These are phyloP conservation scores for Tricholoma sp. DNA, from an alignment of 768 basidiomycete species.

Conservation along the genomic window DNA sequence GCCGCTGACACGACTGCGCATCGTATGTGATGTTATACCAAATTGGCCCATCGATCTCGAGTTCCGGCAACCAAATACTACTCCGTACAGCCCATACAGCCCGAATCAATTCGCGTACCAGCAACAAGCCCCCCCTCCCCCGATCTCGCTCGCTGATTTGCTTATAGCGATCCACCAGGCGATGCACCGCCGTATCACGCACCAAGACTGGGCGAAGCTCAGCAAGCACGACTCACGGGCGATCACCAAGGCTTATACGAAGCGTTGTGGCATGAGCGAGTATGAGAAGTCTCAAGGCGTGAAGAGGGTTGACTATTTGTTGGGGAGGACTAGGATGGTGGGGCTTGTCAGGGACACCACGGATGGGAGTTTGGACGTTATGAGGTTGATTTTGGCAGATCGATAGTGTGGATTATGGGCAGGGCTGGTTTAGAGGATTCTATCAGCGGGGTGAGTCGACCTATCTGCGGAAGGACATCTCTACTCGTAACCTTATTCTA, in stretches of 20 bases:
- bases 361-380: conserved; percentile 28
- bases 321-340: conserved; percentile 40
- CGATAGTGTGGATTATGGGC: neutral
- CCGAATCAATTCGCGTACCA: conserved; percentile 22
- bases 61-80: conserved; percentile 20
- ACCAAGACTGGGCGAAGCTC: conserved; percentile 34
- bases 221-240: conserved; percentile 22
- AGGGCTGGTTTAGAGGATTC: no score
- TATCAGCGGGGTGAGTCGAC: no score
- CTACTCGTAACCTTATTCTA: no score
- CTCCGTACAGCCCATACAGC: conserved; percentile 16
- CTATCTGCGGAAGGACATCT: no score
- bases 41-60: conserved; percentile 59
- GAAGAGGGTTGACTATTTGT: conserved; percentile 56
- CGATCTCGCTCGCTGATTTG: conserved; percentile 57
- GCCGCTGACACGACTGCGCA: conserved; percentile 45
- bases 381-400: conserved; percentile 24
- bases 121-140: conserved; percentile 15
- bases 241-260: conserved; percentile 33
- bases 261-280: conserved; percentile 26
- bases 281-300: conserved; percentile 45
- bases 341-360: conserved; percentile 39
- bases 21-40: conserved; percentile 50
- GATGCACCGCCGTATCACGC: conserved; percentile 41
- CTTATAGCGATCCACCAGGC: conserved; percentile 43